Base-by-base conservation (phyloP, 2,329 filamentous ascomycete species). In the Aspergillus awamori region DNA sequence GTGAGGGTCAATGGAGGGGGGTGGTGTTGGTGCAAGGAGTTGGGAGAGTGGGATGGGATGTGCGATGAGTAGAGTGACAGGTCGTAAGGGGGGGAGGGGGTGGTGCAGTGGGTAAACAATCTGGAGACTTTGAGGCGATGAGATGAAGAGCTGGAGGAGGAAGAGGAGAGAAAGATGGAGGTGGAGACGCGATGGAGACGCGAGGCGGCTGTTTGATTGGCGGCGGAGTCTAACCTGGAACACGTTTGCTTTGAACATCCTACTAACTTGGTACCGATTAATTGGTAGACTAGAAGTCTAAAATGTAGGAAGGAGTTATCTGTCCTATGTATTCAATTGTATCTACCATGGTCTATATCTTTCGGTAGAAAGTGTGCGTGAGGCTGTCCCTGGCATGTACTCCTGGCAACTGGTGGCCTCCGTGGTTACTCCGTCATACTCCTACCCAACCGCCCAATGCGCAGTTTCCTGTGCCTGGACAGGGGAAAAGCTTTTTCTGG, bases 201-300 rank as follows among this genome's bases (percentile, higher is more conserved):
- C 68, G 70, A 66, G 59, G 65, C 69, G 67, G 64, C 68, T 64
- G 69, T 54, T 36, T 64, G 62, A 59, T 63, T 61, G 54, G 54
- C 28, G 61, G 59, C 53, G 24, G 51, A 53, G 36, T 15, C 45
- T 49, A 49, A 15, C 6, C 45, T 49, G 22, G 28, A 45, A 45
- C 41, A 45, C 20, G 39, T 10, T 20, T 20, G 10, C 13, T 13
- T 20, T 45, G 20, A 24, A 45, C 10, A 10, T 22, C 11, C 38
- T 30, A 30, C 10, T 20, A 20, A 20, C 20, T 11, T 30, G 10
- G 28, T 30, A 30, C 10, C 11, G 10, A 1, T 11, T 30, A 10
- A 4, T 11, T 5, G 33, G 33, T 36, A 36, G 33, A 36, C 5
- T 36, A 15, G 11, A 36, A 36, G 33, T 36, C 33, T 43, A 43